phyloP scores from a whole-genome alignment of 768 basidiomycete species.

The Hericium rajendrae region DNA sequence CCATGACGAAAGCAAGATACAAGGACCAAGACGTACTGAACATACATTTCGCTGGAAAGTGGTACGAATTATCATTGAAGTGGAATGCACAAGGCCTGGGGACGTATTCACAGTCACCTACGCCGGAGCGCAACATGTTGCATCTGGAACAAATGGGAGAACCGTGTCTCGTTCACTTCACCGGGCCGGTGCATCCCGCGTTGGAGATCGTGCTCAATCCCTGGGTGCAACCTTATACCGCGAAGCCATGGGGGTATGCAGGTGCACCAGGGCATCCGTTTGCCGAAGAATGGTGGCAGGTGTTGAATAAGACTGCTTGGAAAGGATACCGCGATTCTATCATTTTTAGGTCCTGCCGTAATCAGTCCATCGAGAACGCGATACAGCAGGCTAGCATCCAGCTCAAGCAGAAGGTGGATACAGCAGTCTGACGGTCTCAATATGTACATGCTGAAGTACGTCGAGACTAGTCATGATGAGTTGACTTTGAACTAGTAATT shows the following conservation, averaged over 20 bases:
- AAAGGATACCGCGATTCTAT: conserved; percentile 15
- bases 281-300: conserved; percentile 36
- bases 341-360: not conserved
- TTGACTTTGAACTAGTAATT: too few relatives aligned
- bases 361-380: too few relatives aligned
- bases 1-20: conserved; percentile 14
- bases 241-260: conserved; percentile 51
- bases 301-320: conserved; percentile 33
- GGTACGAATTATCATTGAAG: conserved; percentile 29
- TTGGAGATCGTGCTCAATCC: conserved; percentile 38
- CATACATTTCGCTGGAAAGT: conserved; percentile 31
- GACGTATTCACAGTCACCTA: conserved; percentile 33
- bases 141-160: conserved; percentile 26
- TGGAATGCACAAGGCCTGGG: conserved; percentile 55
- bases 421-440: too few relatives aligned
- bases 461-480: too few relatives aligned
- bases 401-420: too few relatives aligned
- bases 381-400: too few relatives aligned
- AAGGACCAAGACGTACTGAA: conserved; percentile 47
- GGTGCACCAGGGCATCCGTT: conserved; percentile 44
- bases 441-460: too few relatives aligned
- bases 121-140: conserved; percentile 24
- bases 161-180: conserved; percentile 46
- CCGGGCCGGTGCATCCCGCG: conserved; percentile 41
- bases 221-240: conserved; percentile 40